Evolutionary conservation across 192 early-diverging fungal genomes (phyloP), one percentile per base, ranked within the genome.

Genomic region (Pecoramyces ruminantium): DNA sequence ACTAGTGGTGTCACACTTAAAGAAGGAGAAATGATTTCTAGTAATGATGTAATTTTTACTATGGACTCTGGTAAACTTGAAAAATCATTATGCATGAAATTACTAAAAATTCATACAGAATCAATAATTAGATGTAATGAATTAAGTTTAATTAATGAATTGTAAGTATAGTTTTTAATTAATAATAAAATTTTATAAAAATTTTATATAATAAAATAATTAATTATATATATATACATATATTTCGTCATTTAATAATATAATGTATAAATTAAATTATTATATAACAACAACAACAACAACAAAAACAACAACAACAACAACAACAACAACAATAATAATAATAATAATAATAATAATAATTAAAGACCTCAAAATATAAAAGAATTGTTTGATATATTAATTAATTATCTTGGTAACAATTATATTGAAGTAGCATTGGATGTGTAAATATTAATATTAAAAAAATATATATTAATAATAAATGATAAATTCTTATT

Each of bases 341-440:
- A n/a, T n/a, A n/a, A n/a, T n/a, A n/a, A n/a, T n/a, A n/a, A n/a
- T 6, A 34, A 34, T 34, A 34, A 34, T 6, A 6, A 14, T 14
- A 11, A 9, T 21, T 29, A 21, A 83, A 93, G 93, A 58, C 84
- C 95, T 13, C 88, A 89, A 28, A 88, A 92, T 78, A 89, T 91
- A 2, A 87, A 88, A 9, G 83, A 83, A 12, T 85, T 97, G 28
- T 97, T 94, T 83, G 88, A 89, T 78, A 85, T 93, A 27, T 85
- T 98, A 27, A 86, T 95, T 16, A 89, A 96, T 27, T 90, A 89
- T 38, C 85, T 96, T n/a, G 96, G 95, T 79, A 87, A 89, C 77
- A 88, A 92, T 80, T 98, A 96, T 81, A 82, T 98, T 78, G 92
- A 95, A 78, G 89, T 88, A 13, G 94, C 94, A 16, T 83, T 97